These are phyloP conservation scores for Coix lacrymajobi DNA, from an alignment of 176 grass and related monocot genomes.

Conservation along the genomic window DNA sequence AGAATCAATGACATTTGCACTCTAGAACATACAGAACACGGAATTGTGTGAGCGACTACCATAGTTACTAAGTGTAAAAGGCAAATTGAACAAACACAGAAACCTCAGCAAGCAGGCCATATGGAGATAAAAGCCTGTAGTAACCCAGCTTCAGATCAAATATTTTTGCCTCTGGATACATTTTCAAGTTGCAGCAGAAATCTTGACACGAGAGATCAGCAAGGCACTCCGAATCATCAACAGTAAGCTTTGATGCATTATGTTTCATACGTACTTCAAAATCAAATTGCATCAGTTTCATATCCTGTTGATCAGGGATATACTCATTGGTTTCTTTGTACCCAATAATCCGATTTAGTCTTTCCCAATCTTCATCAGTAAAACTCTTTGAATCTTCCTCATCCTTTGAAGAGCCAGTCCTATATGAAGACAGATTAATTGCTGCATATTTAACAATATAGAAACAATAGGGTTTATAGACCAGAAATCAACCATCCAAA, in stretches of 20 bases:
- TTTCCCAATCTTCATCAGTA: constrained; percentile 89
- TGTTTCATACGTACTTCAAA: constrained; percentile 93
- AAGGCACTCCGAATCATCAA: constrained; percentile 58
- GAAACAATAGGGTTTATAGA: constrained; percentile 9
- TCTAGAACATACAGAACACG: constrained; percentile 41
- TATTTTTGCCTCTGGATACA: constrained; percentile 90
- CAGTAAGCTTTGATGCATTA: constrained; percentile 85
- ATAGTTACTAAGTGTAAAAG: constrained; percentile 7
- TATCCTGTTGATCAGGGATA: constrained; percentile 62
- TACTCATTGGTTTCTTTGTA: constrained; percentile 93
- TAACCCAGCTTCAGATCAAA: constrained; percentile 91
- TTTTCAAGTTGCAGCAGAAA: constrained; percentile 78
- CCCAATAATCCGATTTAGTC: constrained; percentile 82
- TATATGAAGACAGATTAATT: constrained; percentile 28
- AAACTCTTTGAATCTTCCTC: constrained; percentile 72
- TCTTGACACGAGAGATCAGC: constrained; percentile 94
- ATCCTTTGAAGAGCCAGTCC: constrained; percentile 72
- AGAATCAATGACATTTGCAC: constrained; percentile 71
- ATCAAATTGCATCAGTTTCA: constrained; percentile 80
- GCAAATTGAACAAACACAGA: constrained; percentile 19
- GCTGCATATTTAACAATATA: background rate
- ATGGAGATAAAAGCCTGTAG: constrained; percentile 83
- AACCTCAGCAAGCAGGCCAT: constrained; percentile 97
- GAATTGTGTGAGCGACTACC: background rate
- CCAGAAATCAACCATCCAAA: constrained; percentile 73